Evolutionary conservation across 805 yeast genomes (phyloP), one percentile per base, ranked within the genome.

Genomic region (Metschnikowia hibisci): DNA sequence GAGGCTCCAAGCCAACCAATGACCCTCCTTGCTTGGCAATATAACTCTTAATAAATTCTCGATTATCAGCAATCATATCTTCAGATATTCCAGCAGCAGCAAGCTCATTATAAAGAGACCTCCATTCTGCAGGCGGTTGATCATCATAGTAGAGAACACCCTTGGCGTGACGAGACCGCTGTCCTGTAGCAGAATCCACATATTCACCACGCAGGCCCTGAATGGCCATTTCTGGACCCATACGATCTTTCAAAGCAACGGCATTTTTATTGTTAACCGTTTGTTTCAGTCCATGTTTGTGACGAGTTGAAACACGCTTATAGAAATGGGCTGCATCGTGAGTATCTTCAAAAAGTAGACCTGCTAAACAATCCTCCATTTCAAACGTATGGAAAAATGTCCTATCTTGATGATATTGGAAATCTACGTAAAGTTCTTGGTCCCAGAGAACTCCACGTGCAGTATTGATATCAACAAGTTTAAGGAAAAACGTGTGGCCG

Each of bases 351-450:
- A 93, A 93, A 40, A 93, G 65, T 16, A 93, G 70, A 0, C 98
- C 99, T 9, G 81, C 89, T 41, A 73, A 74, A 60, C 96, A 90
- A 16, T 87, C 95, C 54, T 93, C 98, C 35, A 88, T 71, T 67
- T 93, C 99, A 66, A 93, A 93, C 6, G 95, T 75, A 62, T 93
- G 98, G 74, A 93, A 93, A 64, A 87, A 93, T 31, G 95, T 81
- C 26, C 99, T 77, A 63, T 93, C 99, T 63, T 93, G 98, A 58
- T 86, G 79, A 64, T 93, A 93, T 54, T 83, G 82, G 62, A 93
- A 89, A 55, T 87, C 84, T 10, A 87, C 82, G 56, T 87, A 91
- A 38, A 93, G 65, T 63, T 93, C 99, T 63, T 93, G 99, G 63
- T 93, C 99, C 99, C 99, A 93, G 0, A 93, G 52, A 0, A 93